Conservation (phyloP, 345 rosid species). For the Microthlaspi erraticum region DNA sequence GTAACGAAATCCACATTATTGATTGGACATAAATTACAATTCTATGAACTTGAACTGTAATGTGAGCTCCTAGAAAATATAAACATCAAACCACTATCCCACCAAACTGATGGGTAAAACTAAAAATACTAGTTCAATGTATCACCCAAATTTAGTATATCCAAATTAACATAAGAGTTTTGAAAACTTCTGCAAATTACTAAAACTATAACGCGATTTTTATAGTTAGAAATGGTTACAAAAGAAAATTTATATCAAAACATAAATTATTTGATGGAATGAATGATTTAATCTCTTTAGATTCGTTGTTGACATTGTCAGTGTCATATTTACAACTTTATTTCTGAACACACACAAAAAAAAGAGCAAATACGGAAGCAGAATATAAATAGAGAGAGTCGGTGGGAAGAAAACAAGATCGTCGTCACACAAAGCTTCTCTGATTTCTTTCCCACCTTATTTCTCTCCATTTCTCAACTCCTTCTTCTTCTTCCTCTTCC, state of each 20-base stretch:
- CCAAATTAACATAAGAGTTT: too few species aligned
- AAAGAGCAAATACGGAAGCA: neutral
- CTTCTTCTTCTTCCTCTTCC: constrained; percentile 9
- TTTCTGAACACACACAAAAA: constrained; percentile 26
- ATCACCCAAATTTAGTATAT: too few species aligned
- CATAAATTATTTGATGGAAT: constrained; percentile 1
- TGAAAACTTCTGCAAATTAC: neutral
- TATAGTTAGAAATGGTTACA: too few species aligned
- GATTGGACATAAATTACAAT: neutral
- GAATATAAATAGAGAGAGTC: constrained; percentile 20
- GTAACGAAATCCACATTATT: neutral
- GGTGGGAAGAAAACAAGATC: constrained; percentile 7
- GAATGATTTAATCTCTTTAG: neutral
- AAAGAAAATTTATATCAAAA: too few species aligned
- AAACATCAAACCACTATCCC: too few species aligned
- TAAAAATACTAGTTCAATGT: too few species aligned
- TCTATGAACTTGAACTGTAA: neutral
- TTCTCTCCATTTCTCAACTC: constrained; percentile 13
- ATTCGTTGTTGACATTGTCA: constrained; percentile 27
- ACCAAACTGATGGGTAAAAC: too few species aligned
- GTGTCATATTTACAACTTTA: neutral
- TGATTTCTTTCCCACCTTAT: constrained; percentile 3
- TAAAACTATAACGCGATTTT: neutral
- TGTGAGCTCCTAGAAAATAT: neutral
- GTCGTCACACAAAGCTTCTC: constrained; percentile 8